Evolutionary conservation across 768 basidiomycete species (phyloP).

Genomic region (Lactifluus rugatus): DNA sequence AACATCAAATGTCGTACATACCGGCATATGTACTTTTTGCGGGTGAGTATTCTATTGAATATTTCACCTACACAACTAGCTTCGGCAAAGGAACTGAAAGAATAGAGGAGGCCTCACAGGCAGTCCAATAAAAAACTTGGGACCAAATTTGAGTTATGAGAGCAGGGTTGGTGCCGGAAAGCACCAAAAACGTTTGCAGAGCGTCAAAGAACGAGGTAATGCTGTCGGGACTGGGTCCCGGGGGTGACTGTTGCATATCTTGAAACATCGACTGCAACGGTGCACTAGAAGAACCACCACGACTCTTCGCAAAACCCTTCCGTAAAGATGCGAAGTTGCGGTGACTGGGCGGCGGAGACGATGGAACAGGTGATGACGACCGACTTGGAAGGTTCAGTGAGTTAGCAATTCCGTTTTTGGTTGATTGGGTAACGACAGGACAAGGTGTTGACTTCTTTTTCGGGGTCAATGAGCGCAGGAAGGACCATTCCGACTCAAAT

Average conservation of each 20-base stretch:
- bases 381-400: too few species aligned
- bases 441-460: slow-evolving; percentile 45
- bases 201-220: slow-evolving; percentile 77
- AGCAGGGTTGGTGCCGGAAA: slow-evolving; percentile 86
- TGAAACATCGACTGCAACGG: slow-evolving; percentile 43
- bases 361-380: slow-evolving; percentile 38
- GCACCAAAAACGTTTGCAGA: slow-evolving; percentile 69
- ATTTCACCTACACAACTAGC: slow-evolving; percentile 49
- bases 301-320: slow-evolving; percentile 50
- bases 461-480: slow-evolving; percentile 60
- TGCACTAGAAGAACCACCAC: slow-evolving; percentile 35
- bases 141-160: slow-evolving; percentile 88
- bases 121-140: slow-evolving; percentile 97
- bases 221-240: slow-evolving; percentile 35
- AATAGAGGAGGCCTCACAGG: slow-evolving; percentile 52
- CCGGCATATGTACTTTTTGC: slow-evolving; percentile 93
- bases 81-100: slow-evolving; percentile 15
- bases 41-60: slow-evolving; percentile 77
- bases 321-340: slow-evolving; percentile 54
- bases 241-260: slow-evolving; percentile 34
- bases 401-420: slow-evolving; percentile 31
- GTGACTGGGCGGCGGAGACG: slow-evolving; percentile 9
- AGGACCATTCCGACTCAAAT: slow-evolving; percentile 96
- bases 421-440: slow-evolving; percentile 27
- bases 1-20: slow-evolving; percentile 24